Percentiles rank a stretch among this genome's conserved stretches.
These are phyloP conservation scores for Botryotinia convoluta DNA, from an alignment of 2,329 filamentous ascomycete species.

Conservation along the genomic window DNA sequence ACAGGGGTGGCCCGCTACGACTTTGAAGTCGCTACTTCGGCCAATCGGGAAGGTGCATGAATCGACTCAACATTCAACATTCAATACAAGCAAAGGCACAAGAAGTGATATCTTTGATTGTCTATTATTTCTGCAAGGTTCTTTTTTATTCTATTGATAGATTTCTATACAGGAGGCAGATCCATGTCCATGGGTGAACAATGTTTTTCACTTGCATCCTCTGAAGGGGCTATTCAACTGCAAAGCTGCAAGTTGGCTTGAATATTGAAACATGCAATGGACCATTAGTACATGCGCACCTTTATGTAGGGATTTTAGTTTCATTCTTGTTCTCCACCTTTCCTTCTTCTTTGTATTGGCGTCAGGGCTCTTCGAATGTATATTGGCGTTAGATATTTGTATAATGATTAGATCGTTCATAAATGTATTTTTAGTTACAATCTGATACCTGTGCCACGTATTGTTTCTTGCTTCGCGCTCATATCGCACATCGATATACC, in stretches of 20 bases:
- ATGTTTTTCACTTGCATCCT: not conserved
- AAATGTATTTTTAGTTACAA: not conserved
- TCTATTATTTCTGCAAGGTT: not conserved
- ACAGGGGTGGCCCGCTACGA: not conserved
- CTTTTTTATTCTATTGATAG: not conserved
- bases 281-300: not conserved
- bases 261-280: not conserved
- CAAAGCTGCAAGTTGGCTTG: not conserved
- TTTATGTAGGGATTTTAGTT: not conserved
- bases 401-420: not conserved
- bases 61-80: not conserved
- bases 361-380: not conserved
- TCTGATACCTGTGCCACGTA: no score
- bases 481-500: not conserved
- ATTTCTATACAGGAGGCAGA: not conserved
- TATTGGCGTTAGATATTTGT: not conserved
- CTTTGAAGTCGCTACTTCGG: not conserved
- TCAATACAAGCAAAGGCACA: not conserved
- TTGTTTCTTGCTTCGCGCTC: not conserved
- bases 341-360: not conserved
- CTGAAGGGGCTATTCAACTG: not conserved
- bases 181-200: not conserved
- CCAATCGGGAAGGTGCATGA: constrained; percentile 1
- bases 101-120: not conserved
- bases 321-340: not conserved